Conservation (phyloP, 2,329 filamentous ascomycete genomes). For the Alternaria sp. region DNA sequence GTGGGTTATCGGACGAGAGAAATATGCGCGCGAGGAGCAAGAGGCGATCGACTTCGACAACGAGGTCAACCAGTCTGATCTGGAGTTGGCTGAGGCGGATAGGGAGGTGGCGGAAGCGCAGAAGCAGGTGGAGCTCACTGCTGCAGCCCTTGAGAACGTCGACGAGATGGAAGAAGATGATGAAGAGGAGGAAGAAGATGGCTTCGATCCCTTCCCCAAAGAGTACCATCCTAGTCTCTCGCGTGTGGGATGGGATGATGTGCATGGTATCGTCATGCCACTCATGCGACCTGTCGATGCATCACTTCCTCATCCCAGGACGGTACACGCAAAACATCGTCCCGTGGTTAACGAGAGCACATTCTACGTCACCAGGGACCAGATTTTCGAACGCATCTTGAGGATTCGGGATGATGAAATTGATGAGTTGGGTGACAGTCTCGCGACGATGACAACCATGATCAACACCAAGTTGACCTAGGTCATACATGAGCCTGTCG, state of each 20-base stretch:
- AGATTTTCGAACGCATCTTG: no score
- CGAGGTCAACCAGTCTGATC: not conserved
- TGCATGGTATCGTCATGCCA: not conserved
- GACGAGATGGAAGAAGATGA: not conserved
- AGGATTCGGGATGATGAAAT: no score
- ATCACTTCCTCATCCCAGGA: not conserved
- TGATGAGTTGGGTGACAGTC: not conserved
- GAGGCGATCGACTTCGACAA: not conserved
- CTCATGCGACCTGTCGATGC: no score
- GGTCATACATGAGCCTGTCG: not conserved
- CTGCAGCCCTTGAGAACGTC: not conserved
- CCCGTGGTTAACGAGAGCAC: not conserved
- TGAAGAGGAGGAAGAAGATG: not conserved
- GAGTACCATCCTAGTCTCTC: not conserved
- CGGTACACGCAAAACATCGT: not conserved
- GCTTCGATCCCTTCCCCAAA: not conserved
- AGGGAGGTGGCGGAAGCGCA: not conserved
- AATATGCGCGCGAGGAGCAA: not conserved
- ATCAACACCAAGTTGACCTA: not conserved
- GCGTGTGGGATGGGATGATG: not conserved
- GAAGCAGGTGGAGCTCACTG: not conserved
- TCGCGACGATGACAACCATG: not conserved
- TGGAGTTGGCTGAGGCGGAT: not conserved
- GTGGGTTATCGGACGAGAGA: not conserved
- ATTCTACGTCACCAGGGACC: not conserved